phyloP scores from a whole-genome alignment of 306 rosid genomes.

The Pyrus pyrifolia region DNA sequence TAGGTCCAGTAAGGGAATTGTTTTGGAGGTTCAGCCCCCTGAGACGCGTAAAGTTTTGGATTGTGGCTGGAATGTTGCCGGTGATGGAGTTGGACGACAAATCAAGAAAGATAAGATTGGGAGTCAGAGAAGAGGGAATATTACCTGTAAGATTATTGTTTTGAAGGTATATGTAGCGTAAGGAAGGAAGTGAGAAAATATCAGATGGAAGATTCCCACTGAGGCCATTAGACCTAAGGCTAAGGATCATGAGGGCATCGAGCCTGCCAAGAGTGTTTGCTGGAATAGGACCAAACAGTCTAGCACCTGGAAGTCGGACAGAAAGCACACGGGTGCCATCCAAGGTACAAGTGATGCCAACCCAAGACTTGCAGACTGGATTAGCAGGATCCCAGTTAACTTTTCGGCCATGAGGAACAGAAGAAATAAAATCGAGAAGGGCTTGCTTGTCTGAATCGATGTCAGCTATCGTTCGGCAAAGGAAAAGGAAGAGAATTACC shows the following conservation, averaged over 20 bases:
- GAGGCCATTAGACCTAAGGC: slow-evolving; percentile 73
- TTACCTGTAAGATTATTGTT: slow-evolving; percentile 58
- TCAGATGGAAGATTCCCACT: slow-evolving; percentile 61
- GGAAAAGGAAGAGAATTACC: slow-evolving; percentile 26
- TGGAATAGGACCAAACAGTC: slow-evolving; percentile 59
- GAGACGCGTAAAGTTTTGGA: slow-evolving; percentile 48
- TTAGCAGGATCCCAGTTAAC: slow-evolving; percentile 55
- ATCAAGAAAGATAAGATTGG: slow-evolving; percentile 51
- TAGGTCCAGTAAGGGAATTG: slow-evolving; percentile 59
- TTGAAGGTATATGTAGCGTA: slow-evolving; percentile 52
- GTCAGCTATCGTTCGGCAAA: slow-evolving; percentile 37
- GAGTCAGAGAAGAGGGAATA: slow-evolving; percentile 47
- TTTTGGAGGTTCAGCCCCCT: slow-evolving; percentile 49
- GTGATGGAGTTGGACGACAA: slow-evolving; percentile 67
- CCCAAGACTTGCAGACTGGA: slow-evolving; percentile 68
- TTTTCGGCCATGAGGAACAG: slow-evolving; percentile 63
- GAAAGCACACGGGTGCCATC: slow-evolving; percentile 42
- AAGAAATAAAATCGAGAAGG: slow-evolving; percentile 59
- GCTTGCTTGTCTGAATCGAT: slow-evolving; percentile 70
- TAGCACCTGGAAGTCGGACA: slow-evolving; percentile 65
- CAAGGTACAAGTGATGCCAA: slow-evolving; percentile 56
- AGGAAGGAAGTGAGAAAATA: slow-evolving; percentile 58
- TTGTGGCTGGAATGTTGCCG: slow-evolving; percentile 46
- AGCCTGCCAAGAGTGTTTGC: slow-evolving; percentile 62
- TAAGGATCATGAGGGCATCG: slow-evolving; percentile 48